Base-by-base conservation (phyloP, 306 rosid species). In the Senna tora region DNA sequence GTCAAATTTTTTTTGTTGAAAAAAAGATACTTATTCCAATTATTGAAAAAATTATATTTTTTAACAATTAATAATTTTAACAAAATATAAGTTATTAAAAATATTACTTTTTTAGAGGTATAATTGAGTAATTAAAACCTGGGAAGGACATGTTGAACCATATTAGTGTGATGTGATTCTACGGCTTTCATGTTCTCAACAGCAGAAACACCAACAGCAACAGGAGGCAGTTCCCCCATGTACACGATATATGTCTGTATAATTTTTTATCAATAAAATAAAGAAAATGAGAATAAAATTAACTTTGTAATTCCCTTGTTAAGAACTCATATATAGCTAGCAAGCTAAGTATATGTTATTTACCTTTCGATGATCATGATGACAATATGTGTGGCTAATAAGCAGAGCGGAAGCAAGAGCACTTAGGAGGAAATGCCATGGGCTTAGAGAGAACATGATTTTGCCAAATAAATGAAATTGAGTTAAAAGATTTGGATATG, bases 171-270 rank as follows among this genome's bases (percentile, higher is more conserved):
- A 74, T 65, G 78, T 11, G 49, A 47, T 36, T 76, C 36, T 16
- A 70, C n/a, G 1, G 76, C 36, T 46, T 47, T 63, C 45, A 58
- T 8, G 65, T 65, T 78, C 71, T 65, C 39, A 2, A 7, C 68
- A 11, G 30, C 30, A 25, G 30, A n/a, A n/a, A n/a, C n/a, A n/a
- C n/a, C n/a, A n/a, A n/a, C 30, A 25, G 30, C 30, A 25, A 7
- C 2, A 36, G 39, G 64, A 11, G 73, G 85, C 61, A 65, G 81
- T 32, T 60, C 60, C 2, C 87, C 87, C 83, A 84, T 52, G 69
- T 80, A 84, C 13, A 80, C 81, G 60, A 84, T 74, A 52, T 80
- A 84, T 1, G 47, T 70, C 85, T 80, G 73, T 9, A 51, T n/a
- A n/a, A n/a, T n/a, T n/a, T n/a, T 38, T 55, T 36, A 36, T 36